Evolutionary conservation across 129 eudicot genomes (phyloP).

Genomic region (sunflower (Helianthus annuus)): DNA sequence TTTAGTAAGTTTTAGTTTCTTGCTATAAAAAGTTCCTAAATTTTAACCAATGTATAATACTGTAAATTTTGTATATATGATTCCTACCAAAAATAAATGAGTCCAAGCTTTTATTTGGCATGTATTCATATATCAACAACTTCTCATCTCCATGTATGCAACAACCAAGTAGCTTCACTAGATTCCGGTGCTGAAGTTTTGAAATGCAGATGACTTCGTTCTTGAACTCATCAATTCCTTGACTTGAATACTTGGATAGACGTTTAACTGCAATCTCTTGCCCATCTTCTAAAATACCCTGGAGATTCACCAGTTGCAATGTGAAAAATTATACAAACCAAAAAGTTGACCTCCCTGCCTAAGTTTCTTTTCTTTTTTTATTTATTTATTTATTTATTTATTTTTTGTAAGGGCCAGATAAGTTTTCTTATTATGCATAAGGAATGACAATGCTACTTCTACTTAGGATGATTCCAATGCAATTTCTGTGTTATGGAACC

Average conservation of each 20-base stretch:
- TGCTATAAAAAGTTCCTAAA: no score
- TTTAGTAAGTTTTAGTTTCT: neutral
- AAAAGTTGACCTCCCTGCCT: no score
- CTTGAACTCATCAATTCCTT: constrained; percentile 39
- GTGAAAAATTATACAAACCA: constrained; percentile 8
- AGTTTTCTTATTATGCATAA: neutral
- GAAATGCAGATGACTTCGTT: constrained; percentile 40
- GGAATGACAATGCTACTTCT: neutral
- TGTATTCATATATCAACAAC: constrained; percentile 43
- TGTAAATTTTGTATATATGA: neutral
- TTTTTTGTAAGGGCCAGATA: neutral
- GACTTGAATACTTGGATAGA: constrained; percentile 39
- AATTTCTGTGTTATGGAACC: neutral
- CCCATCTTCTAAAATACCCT: constrained; percentile 47
- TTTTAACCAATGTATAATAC: no score
- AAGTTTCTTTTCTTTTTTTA: no score
- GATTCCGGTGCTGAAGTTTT: constrained; percentile 50
- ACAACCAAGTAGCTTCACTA: constrained; percentile 48
- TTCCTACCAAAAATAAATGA: constrained; percentile 38
- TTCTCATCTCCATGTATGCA: constrained; percentile 42
- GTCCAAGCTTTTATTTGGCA: constrained; percentile 50
- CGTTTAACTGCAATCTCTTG: constrained; percentile 39
- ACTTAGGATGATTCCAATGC: neutral
- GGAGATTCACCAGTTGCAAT: constrained; percentile 7
- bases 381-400: neutral